Evolutionary conservation across 225 moss, liverwort and hornwort genomes (phyloP), one percentile per base, ranked within the genome.

Genomic region (Antitrichia curtipendula): DNA sequence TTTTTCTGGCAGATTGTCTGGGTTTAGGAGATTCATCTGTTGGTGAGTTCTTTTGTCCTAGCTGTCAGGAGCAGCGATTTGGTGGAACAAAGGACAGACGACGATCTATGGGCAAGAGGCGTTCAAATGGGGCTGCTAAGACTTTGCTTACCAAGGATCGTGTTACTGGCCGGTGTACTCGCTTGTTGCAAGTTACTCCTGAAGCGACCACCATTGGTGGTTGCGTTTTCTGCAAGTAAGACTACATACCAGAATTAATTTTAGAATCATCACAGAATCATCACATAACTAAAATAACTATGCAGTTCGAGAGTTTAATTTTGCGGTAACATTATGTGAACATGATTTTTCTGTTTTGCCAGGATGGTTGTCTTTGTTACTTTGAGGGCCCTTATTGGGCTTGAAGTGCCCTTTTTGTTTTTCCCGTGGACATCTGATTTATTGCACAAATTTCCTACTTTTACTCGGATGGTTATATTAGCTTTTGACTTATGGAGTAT

Each of bases 181-280:
- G 95, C 84, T 89, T 98, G 78, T 88, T 97, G 78, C 92, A 96
- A 91, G 89, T 93, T 90, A 78, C 94, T 88, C 90, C 91, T 78
- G 98, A 98, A 82, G 94, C 94, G 68, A 90, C 95, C 29, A 84
- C 83, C 54, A 80, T 94, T 77, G 94, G 98, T 78, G 98, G 97
- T 82, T 98, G 98, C 83, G 98, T 98, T 25, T 97, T 97, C 90
- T 98, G 98, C 95, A 95, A 95, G 98, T 98, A 92, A 89, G 94
- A 50, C 36, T 81, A 31, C 50, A 25, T 73, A 61, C 22, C 28
- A 52, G 73, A 58, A 38, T 57, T 62, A 12, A 28, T 36, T 62
- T 36, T 66, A 84, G 22, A 60, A 32, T 71, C 40, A 40, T 87
- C 59, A 70, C 50, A 50, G 54, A 34, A 40, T 72, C 25, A 61